These are phyloP conservation scores for Planoprotostelium fungivorum DNA, from an alignment of 78 protist species.

Conservation along the genomic window DNA sequence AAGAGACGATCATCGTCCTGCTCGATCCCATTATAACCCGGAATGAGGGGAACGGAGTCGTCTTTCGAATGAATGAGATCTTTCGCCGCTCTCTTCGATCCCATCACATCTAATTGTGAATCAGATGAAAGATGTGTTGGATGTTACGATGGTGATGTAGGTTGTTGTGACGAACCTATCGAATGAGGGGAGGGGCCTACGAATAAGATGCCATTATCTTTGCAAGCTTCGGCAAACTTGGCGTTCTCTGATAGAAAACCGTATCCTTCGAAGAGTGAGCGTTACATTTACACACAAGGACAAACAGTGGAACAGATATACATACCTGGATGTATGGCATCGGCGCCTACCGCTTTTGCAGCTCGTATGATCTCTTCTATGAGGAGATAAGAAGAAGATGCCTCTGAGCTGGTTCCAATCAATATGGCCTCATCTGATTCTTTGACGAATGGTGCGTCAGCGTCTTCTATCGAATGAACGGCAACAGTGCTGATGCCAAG, in stretches of 20 bases:
- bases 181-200: slow-evolving; percentile 87
- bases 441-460: not conserved
- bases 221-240: slow-evolving; percentile 64
- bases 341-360: not conserved
- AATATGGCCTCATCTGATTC: not conserved
- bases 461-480: not conserved
- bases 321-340: not conserved
- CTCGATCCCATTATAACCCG: slow-evolving; percentile 90
- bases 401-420: not conserved
- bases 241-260: slow-evolving; percentile 93
- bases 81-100: slow-evolving; percentile 76
- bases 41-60: not conserved
- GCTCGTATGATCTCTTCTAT: not conserved
- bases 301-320: not conserved
- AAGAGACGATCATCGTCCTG: slow-evolving; percentile 57
- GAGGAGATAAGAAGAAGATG: not conserved
- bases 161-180: slow-evolving; percentile 25
- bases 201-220: slow-evolving; percentile 63
- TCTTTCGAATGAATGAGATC: slow-evolving; percentile 55
- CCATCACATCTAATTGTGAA: slow-evolving; percentile 69
- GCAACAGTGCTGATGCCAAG: not conserved
- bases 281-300: not conserved
- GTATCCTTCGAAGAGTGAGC: slow-evolving; percentile 64
- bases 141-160: not conserved
- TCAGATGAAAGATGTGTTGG: not conserved